A percentile compares a stretch with the other conserved stretches of the same genome.
Evolutionary conservation across 1,284 basidiomycete species (phyloP).

Genomic region (Taiwanofungus camphoratus): DNA sequence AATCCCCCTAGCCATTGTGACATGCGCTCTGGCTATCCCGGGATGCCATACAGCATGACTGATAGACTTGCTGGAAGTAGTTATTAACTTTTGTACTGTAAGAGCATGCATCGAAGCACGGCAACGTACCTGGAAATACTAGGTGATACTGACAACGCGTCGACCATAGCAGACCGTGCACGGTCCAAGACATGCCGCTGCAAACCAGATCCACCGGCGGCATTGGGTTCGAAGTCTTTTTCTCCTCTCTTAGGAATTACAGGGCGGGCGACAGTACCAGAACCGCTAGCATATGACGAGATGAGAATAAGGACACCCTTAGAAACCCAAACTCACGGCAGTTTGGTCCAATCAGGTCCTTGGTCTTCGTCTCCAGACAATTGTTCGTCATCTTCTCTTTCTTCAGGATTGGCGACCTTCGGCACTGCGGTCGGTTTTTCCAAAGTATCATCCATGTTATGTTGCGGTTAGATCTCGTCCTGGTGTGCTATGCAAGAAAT

Average conservation of each 20-base stretch:
- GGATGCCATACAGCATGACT: slow-evolving; percentile 76
- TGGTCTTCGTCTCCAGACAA: slow-evolving; percentile 54
- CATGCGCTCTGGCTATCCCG: slow-evolving; percentile 54
- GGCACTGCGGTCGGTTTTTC: slow-evolving; percentile 23
- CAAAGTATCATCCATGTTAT: slow-evolving; percentile 30
- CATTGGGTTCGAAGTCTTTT: slow-evolving; percentile 90
- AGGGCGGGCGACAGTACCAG: slow-evolving; percentile 29
- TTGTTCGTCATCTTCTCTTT: slow-evolving; percentile 39
- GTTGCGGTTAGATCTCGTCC: too few species aligned
- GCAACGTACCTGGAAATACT: slow-evolving; percentile 63
- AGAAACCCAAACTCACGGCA: slow-evolving; percentile 32
- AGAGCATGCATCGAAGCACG: neutral
- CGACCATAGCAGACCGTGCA: slow-evolving; percentile 78
- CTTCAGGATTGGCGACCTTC: slow-evolving; percentile 12
- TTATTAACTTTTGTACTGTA: slow-evolving; percentile 5
- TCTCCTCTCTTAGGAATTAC: slow-evolving; percentile 89
- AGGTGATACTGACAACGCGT: slow-evolving; percentile 68
- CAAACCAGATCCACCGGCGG: slow-evolving; percentile 71
- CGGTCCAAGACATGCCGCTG: slow-evolving; percentile 71
- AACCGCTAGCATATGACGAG: slow-evolving; percentile 5
- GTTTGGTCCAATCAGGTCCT: slow-evolving; percentile 53
- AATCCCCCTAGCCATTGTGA: slow-evolving; percentile 69
- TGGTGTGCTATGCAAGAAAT: too few species aligned
- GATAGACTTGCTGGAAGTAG: slow-evolving; percentile 52
- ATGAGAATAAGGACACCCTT: slow-evolving; percentile 13